Conservation (phyloP, 2,329 filamentous ascomycete genomes). For the Anisogramma anomala region DNA sequence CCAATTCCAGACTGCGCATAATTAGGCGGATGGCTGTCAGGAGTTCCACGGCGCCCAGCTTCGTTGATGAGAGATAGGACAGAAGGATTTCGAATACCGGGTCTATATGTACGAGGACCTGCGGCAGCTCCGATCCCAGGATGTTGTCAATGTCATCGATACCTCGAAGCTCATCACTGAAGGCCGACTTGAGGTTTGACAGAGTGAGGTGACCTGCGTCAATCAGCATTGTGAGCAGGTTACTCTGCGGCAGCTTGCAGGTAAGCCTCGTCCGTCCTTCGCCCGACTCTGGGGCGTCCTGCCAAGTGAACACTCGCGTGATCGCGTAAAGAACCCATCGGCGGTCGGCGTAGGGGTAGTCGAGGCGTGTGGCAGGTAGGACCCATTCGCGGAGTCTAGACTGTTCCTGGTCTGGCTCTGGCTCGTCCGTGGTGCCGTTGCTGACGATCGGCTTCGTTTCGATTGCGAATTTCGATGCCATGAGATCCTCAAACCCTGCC, state of each 20-base stretch:
- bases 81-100: slow-evolving; percentile 56
- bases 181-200: slow-evolving; percentile 46
- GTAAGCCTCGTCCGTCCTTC: slow-evolving; percentile 28
- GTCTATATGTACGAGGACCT: slow-evolving; percentile 53
- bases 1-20: slow-evolving; percentile 56
- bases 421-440: neutral
- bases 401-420: slow-evolving; percentile 9
- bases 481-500: slow-evolving; percentile 36
- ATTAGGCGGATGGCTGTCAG: slow-evolving; percentile 53
- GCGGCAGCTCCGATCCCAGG: slow-evolving; percentile 49
- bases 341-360: slow-evolving; percentile 47
- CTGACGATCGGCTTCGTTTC: slow-evolving; percentile 12
- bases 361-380: slow-evolving; percentile 31
- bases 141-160: slow-evolving; percentile 34
- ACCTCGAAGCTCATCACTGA: slow-evolving; percentile 36
- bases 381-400: slow-evolving; percentile 36
- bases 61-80: slow-evolving; percentile 52
- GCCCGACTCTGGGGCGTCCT: slow-evolving; percentile 32
- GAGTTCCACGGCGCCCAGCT: slow-evolving; percentile 54
- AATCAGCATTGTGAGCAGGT: slow-evolving; percentile 46
- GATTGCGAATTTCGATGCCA: slow-evolving; percentile 39
- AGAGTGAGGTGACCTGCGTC: slow-evolving; percentile 49
- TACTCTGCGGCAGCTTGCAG: slow-evolving; percentile 39
- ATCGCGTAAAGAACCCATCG: slow-evolving; percentile 55
- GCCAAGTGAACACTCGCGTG: slow-evolving; percentile 48